These are phyloP conservation scores for Hygrophila difformis DNA, from an alignment of 257 asterid species.

Conservation along the genomic window DNA sequence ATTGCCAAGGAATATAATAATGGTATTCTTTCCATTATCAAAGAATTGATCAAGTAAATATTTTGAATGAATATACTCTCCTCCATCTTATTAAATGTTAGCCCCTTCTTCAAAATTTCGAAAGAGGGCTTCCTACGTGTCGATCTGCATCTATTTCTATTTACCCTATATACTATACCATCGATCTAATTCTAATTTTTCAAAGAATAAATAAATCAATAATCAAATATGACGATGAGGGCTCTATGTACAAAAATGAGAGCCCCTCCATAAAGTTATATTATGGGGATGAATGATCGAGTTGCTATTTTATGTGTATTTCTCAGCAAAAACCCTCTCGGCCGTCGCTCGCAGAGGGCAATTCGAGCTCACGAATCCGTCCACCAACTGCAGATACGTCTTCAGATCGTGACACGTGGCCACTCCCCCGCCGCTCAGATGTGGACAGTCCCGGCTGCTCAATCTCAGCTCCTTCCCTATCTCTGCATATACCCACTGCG, in stretches of 20 bases:
- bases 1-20: too few relatives aligned
- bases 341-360: conserved; percentile 64
- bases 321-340: conserved; percentile 27
- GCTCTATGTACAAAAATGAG: background rate
- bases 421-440: conserved; percentile 34
- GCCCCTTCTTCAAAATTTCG: too few relatives aligned
- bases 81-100: too few relatives aligned
- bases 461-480: conserved; percentile 70
- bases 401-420: conserved; percentile 76
- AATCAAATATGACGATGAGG: background rate
- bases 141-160: too few relatives aligned
- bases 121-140: too few relatives aligned
- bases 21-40: too few relatives aligned
- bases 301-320: too few relatives aligned
- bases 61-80: too few relatives aligned
- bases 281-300: too few relatives aligned
- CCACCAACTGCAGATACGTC: conserved; percentile 72
- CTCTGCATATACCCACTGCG: conserved; percentile 82
- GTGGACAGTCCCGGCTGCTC: conserved; percentile 54
- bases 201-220: background rate
- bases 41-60: too few relatives aligned
- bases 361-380: conserved; percentile 44
- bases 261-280: background rate
- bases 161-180: too few relatives aligned
- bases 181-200: too few relatives aligned